Conservation (phyloP, 371 early-diverging fungal species). For the Capillidium rhysosporum region DNA sequence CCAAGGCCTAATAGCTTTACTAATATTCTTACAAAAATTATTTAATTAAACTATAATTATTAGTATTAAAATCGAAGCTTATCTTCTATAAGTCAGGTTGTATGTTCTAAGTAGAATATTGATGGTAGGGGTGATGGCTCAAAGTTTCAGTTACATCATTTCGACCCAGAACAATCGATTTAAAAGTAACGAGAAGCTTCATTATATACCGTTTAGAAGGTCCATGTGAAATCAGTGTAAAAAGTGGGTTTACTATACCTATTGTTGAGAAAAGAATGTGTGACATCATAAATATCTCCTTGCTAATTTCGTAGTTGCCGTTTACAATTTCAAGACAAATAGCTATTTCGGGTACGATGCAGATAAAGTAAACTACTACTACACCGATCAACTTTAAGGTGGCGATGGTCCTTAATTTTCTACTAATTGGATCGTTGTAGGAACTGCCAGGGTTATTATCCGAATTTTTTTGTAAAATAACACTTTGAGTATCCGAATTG, state of each 20-base stretch:
- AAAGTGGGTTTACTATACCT: background rate
- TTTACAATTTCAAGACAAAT: background rate
- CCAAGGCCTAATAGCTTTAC: no score
- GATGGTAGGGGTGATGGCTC: no score
- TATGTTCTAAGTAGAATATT: no score
- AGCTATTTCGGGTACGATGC: slow-evolving; percentile 3
- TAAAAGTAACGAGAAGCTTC: background rate
- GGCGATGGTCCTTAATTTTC: background rate
- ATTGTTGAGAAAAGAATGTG: background rate
- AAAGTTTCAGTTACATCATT: no score
- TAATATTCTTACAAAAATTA: no score
- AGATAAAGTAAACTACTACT: background rate
- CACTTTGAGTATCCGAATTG: background rate
- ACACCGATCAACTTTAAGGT: background rate
- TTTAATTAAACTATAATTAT: no score
- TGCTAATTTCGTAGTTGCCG: background rate
- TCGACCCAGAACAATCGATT: no score
- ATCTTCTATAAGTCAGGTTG: no score
- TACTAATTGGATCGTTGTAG: background rate
- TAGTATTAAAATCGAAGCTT: no score
- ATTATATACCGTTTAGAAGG: background rate
- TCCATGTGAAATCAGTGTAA: background rate
- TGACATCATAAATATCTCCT: background rate
- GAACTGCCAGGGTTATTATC: no score
- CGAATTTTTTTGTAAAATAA: background rate